Evolutionary conservation across 306 rosid species (phyloP), one percentile per base, ranked within the genome.

Genomic region (Elaeagnus macrophylla): DNA sequence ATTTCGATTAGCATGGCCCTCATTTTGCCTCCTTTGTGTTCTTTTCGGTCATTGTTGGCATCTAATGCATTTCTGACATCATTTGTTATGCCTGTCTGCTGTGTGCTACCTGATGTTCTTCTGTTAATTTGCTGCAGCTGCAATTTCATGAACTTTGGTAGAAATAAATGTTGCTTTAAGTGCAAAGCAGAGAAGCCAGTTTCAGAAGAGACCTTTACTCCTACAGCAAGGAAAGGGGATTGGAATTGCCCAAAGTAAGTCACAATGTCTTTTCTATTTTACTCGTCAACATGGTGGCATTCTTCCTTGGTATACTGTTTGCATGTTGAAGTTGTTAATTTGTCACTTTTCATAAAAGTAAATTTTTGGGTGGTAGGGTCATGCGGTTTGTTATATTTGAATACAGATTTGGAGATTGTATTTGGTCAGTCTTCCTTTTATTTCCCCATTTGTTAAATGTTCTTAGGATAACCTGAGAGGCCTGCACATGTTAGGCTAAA

Each of bases 211-310:
- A 25, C 32, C 4, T 5, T 25, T 39, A 62, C 61, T 55, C 67
- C 75, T 63, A 79, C 75, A 73, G 81, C 57, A 84, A 84, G 87
- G 78, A 80, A 72, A 52, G 96, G 99, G 61, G 99, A 93, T 67
- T 93, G 99, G 99, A 68, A 65, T 55, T 93, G 99, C 54, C 71
- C 81, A 46, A 67, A 67, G 96, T 91, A 66, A 67, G 94, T 68
- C 53, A 55, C 47, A 35, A 5, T 59, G 53, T 47, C 14, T 45
- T 18, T 39, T 51, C 8, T 48, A 37, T 39, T 53, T 12, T 58
- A n/a, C 47, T 32, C 20, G 32, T 43, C 17, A 51, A 45, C 50
- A n/a, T 14, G 8, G 3, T 12, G 7, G 3, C n/a, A 11, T 11
- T 6, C 14, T 12, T 35, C 35, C 6, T 11, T 54, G 7, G 4